Evolutionary conservation across 495 filamentous ascomycete species (phyloP).

Genomic region (Podospora tetraspora): DNA sequence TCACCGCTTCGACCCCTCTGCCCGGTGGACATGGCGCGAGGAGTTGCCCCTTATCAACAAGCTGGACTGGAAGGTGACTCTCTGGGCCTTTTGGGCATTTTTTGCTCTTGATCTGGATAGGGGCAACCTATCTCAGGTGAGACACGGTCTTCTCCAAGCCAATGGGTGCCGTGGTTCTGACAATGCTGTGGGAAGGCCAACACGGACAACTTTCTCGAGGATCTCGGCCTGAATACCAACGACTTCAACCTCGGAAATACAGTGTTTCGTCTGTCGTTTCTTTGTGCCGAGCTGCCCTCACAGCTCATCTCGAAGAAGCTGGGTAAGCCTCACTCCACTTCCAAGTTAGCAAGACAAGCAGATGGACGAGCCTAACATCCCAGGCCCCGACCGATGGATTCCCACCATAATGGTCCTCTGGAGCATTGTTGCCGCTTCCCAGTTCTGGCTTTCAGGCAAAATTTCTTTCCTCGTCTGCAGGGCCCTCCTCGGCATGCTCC

Average conservation of each 20-base stretch:
- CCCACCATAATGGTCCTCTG: constrained; percentile 51
- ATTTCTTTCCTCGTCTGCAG: constrained; percentile 37
- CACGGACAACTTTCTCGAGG: constrained; percentile 35
- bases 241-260: constrained; percentile 61
- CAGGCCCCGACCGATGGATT: constrained; percentile 64
- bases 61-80: constrained; percentile 25
- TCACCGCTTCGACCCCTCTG: constrained; percentile 47
- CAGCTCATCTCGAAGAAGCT: constrained; percentile 65
- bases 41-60: constrained; percentile 34
- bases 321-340: constrained; percentile 42
- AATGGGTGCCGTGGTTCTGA: background rate
- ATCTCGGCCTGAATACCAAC: constrained; percentile 25
- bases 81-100: constrained; percentile 23
- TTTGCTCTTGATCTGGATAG: constrained; percentile 26
- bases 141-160: background rate
- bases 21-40: constrained; percentile 49
- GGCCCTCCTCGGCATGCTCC: constrained; percentile 35
- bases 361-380: background rate
- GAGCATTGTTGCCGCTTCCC: constrained; percentile 38
- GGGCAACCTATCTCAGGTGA: constrained; percentile 16
- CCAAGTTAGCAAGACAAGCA: background rate
- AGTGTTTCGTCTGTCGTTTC: constrained; percentile 64
- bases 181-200: constrained; percentile 22
- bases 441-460: constrained; percentile 30
- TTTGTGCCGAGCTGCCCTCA: constrained; percentile 66